Base-by-base conservation (phyloP, 257 asterid genomes). In the Nicotiana sylvestris region DNA sequence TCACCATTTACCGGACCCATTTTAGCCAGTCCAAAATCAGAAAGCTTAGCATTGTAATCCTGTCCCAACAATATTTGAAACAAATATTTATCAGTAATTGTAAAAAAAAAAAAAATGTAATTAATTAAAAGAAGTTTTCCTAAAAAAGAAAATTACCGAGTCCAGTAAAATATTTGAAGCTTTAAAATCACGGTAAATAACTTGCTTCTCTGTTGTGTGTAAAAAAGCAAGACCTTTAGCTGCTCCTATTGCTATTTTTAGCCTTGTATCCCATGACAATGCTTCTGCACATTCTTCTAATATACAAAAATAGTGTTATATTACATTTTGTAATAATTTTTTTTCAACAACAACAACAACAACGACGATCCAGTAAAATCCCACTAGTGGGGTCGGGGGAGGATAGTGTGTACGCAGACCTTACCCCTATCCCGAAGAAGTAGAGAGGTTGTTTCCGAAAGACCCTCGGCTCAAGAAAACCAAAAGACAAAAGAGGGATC, bases 21-120 rank as follows among this genome's bases (percentile, higher is more conserved):
- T 80, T 95, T 95, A 29, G 99, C 99, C 4, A 93, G 91, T 37
- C 99, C 99, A 18, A 95, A 95, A 83, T 95, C 99, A 9, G 99
- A 94, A 27, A 95, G 95, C 82, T 95, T 95, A 4, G 98, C 93
- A 53, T 91, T 93, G 76, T 85, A 91, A 0, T 90, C 95, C 99
- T 95, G 33, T 29, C 56, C 2, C 56, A 67, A 25, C 9, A 33
- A 61, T 29, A 53, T 6, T 13, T 43, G 1, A 53, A 65, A 29
- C 27, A 17, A 55, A 32, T 9, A 39, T 49, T 78, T 7, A 32
- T 51, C 1, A 43, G 5, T 12, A 74, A 37, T 3, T 2, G 1
- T 6, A 21, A 21, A 1, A 12, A 35, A 72, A 25, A 72, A 25
- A 12, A 27, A 13, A 58, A 16, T 12, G 2, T 0, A 55, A 15